Conservation (phyloP, 116 monocot species). For the Phalaenopsis hybrid region DNA sequence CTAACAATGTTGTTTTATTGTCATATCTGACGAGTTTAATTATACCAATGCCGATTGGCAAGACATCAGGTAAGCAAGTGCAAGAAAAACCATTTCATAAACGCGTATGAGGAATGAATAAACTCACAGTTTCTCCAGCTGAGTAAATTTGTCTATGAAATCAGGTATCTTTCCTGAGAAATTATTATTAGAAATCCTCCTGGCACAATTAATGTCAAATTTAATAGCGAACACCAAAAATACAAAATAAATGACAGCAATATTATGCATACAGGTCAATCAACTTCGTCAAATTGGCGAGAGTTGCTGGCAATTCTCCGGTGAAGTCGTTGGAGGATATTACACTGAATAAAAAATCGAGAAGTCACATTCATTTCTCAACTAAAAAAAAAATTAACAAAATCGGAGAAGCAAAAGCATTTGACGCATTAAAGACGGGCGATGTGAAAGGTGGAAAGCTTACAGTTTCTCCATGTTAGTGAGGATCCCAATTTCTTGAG, state of each 20-base stretch:
- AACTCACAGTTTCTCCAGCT: constrained; percentile 57
- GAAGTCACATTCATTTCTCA: background rate
- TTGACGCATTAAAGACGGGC: background rate
- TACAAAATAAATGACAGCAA: constrained; percentile 7
- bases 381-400: background rate
- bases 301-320: constrained; percentile 39
- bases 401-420: too few relatives aligned
- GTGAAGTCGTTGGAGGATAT: constrained; percentile 42
- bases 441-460: background rate
- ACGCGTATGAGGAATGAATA: background rate
- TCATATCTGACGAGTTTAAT: background rate
- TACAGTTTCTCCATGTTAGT: constrained; percentile 45
- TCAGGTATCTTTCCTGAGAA: constrained; percentile 60
- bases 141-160: constrained; percentile 35
- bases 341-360: background rate
- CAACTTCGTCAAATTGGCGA: constrained; percentile 50
- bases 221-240: background rate
- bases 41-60: background rate
- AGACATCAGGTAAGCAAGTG: background rate
- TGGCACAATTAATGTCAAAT: constrained; percentile 10
- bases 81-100: background rate
- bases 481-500: constrained; percentile 37
- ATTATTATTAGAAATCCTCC: constrained; percentile 63
- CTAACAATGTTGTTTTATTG: background rate
- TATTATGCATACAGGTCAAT: constrained; percentile 50